Base-by-base conservation (phyloP, 805 yeast species). In the Spathaspora passalidarum region DNA sequence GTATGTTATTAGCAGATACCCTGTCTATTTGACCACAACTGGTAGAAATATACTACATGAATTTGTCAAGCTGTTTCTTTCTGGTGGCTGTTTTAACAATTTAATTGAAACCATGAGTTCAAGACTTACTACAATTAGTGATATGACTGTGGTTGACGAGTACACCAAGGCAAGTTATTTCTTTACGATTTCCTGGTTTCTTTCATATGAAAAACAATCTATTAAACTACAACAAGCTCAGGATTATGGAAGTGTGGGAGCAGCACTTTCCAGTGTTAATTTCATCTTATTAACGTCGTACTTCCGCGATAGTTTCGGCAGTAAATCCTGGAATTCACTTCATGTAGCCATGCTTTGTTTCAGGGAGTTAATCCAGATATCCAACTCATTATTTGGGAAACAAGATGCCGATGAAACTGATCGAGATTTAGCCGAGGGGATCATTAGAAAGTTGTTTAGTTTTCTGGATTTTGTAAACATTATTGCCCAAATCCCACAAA, bases 41-140 rank as follows among this genome's bases (percentile, higher is more conserved):
- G 51, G 65, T 7, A 50, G 54, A 0, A 46, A 59, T 0, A 59
- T 84, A 22, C 60, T 64, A 5, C 48, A 52, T 3, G 84, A 86
- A 56, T 75, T 80, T 16, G 59, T 73, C 13, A 79, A 80, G 23
- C 64, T 59, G 43, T 59, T 72, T 46, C 85, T 90, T 52, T 64
- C 81, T 4, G 90, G 88, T 47, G 84, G 88, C 25, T 81, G 90
- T 13, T 88, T 87, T 63, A 87, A 88, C 55, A 80, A 81, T 14
- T 62, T 90, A 21, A 68, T 88, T 42, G 69, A 63, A 40, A 69
- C 79, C 22, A 66, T 85, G 10, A 73, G 86, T 8, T 60, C 60
- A 69, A 66, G 56, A 63, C 69, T 48, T 60, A 46, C 56, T 16
- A 54, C 65, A 8, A 56, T 61, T 11, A 51, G 62, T 20, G 69